phyloP scores from a whole-genome alignment of 1,139 yeast genomes.

The Sugiyamaella pinicola region DNA sequence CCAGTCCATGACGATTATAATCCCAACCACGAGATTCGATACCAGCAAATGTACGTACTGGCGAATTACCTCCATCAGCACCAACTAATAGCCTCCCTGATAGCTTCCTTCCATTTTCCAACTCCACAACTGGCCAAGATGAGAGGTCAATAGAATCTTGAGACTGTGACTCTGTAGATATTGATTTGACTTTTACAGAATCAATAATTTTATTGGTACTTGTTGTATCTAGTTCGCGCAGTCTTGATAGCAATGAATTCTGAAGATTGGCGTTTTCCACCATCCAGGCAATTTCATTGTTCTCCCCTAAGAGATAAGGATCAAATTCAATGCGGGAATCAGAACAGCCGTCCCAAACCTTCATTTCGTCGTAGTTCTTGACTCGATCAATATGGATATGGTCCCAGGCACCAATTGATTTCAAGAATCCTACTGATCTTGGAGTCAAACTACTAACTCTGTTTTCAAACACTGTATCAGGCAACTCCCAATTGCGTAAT shows the following conservation, averaged over 20 bases:
- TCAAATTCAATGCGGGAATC: slow-evolving; percentile 74
- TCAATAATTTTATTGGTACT: slow-evolving; percentile 50
- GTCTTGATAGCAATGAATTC: slow-evolving; percentile 58
- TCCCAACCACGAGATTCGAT: slow-evolving; percentile 92
- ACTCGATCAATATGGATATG: slow-evolving; percentile 68
- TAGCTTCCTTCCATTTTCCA: slow-evolving; percentile 64
- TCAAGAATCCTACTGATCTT: slow-evolving; percentile 65
- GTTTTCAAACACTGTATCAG: slow-evolving; percentile 62
- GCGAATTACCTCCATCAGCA: slow-evolving; percentile 95
- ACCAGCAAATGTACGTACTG: slow-evolving; percentile 79
- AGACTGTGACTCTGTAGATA: slow-evolving; percentile 23
- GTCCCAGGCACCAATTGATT: slow-evolving; percentile 75
- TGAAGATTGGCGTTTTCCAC: slow-evolving; percentile 86
- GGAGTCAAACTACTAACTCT: slow-evolving; percentile 88
- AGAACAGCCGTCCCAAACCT: slow-evolving; percentile 83
- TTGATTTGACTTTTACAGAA: slow-evolving; percentile 59
- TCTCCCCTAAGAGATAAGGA: slow-evolving; percentile 44
- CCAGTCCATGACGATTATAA: slow-evolving; percentile 85
- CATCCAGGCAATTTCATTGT: slow-evolving; percentile 69
- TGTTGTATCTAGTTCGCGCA: slow-evolving; percentile 51
- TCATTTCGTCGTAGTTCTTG: slow-evolving; percentile 76
- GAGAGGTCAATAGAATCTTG: slow-evolving; percentile 46
- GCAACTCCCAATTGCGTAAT: slow-evolving; percentile 59
- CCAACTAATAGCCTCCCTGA: slow-evolving; percentile 82
- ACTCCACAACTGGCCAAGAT: slow-evolving; percentile 77